These are phyloP conservation scores for Trifolium pratense DNA, from an alignment of 306 rosid species.

Conservation along the genomic window DNA sequence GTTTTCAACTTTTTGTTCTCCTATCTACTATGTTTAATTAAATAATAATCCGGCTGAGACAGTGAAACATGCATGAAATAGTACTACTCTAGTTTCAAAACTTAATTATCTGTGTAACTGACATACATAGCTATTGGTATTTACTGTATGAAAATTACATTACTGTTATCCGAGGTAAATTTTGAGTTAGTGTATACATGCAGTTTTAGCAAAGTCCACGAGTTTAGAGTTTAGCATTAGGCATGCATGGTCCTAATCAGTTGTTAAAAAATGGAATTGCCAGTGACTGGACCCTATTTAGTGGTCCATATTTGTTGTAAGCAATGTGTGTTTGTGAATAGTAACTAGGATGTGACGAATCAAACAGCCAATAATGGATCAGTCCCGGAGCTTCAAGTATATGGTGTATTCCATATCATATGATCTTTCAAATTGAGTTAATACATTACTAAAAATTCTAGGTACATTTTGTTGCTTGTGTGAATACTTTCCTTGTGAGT, in stretches of 20 bases:
- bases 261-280: constrained; percentile 6
- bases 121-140: constrained; percentile 14
- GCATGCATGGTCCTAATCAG: constrained; percentile 32
- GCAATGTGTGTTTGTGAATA: background rate
- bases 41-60: constrained; percentile 26
- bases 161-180: constrained; percentile 49
- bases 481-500: too few relatives aligned
- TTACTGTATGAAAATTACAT: constrained; percentile 40
- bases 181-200: constrained; percentile 25
- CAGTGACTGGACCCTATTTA: background rate
- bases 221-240: background rate
- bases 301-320: constrained; percentile 20
- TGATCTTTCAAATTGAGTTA: too few relatives aligned
- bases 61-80: constrained; percentile 37
- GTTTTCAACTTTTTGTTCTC: constrained; percentile 40
- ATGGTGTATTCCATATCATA: too few relatives aligned
- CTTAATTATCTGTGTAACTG: constrained; percentile 1
- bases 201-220: constrained; percentile 21
- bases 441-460: too few relatives aligned
- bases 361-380: constrained; percentile 30
- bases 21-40: background rate
- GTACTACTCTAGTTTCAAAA: constrained; percentile 21
- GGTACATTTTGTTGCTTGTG: too few relatives aligned
- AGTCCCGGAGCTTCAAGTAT: too few relatives aligned
- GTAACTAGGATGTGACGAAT: constrained; percentile 29